Evolutionary conservation across 306 rosid genomes (phyloP).

Genomic region (Lathyrus sativus): DNA sequence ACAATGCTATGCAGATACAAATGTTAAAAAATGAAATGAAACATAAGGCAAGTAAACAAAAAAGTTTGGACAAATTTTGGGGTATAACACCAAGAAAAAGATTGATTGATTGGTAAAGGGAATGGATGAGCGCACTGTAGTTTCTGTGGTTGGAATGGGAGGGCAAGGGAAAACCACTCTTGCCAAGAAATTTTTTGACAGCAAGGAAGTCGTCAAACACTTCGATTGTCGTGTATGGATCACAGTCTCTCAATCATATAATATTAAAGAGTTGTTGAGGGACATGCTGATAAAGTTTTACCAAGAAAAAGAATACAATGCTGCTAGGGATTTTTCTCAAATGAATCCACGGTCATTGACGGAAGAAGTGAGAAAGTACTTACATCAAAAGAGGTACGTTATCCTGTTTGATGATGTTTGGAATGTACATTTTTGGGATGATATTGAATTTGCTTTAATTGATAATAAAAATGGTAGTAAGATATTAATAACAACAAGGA

Average conservation of each 20-base stretch:
- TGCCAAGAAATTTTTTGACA: conserved; percentile 15
- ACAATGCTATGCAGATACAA: too few species aligned
- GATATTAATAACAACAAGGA: not conserved
- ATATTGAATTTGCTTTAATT: not conserved
- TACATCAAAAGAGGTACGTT: not conserved
- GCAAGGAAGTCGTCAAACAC: not conserved
- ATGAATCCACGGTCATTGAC: not conserved
- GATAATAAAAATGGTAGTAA: conserved; percentile 14
- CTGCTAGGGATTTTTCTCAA: not conserved
- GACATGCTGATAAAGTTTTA: not conserved
- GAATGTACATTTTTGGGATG: not conserved
- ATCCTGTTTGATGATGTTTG: conserved; percentile 29
- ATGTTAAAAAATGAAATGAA: too few species aligned
- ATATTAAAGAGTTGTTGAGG: not conserved
- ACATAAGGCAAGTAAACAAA: too few species aligned
- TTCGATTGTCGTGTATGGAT: conserved; percentile 4
- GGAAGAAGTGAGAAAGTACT: not conserved
- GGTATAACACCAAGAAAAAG: fast-evolving
- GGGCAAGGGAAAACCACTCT: conserved; percentile 36
- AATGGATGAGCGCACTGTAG: not conserved
- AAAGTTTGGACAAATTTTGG: too few species aligned
- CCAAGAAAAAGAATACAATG: not conserved
- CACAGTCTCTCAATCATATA: conserved; percentile 22
- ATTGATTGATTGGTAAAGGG: not conserved
- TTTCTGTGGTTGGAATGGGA: conserved; percentile 13